phyloP scores from a whole-genome alignment of 1,139 yeast genomes.

The Meyerozyma athensensis region DNA sequence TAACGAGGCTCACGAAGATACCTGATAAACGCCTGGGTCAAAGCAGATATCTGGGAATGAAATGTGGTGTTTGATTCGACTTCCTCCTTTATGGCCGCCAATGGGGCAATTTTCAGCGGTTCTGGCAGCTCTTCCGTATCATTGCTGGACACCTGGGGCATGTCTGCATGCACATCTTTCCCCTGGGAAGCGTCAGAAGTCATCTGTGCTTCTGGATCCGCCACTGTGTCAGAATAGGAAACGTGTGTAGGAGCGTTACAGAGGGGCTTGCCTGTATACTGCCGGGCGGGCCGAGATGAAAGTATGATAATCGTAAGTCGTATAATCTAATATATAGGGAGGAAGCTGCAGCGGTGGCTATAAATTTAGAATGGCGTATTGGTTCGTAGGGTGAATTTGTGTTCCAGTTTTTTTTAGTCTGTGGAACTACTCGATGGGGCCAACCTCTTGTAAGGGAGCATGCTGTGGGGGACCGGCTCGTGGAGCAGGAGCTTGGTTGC shows the following conservation, averaged over 20 bases:
- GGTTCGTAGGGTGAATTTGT: too few relatives aligned
- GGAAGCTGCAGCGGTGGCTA: too few relatives aligned
- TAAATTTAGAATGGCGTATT: too few relatives aligned
- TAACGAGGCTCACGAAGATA: constrained; percentile 43
- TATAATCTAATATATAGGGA: too few relatives aligned
- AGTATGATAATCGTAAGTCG: too few relatives aligned
- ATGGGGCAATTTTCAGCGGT: not conserved
- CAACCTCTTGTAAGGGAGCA: too few relatives aligned
- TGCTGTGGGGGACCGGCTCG: too few relatives aligned
- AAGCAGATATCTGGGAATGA: constrained; percentile 20
- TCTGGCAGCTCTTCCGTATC: too few relatives aligned
- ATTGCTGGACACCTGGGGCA: too few relatives aligned
- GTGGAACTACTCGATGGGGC: too few relatives aligned
- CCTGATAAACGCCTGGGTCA: constrained; percentile 27
- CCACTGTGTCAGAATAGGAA: not conserved
- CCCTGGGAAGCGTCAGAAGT: not conserved
- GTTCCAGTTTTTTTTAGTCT: too few relatives aligned
- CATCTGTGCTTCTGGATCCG: not conserved
- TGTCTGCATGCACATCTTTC: not conserved
- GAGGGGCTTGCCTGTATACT: not conserved
- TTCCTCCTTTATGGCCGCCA: constrained; percentile 9
- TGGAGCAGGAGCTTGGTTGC: too few relatives aligned
- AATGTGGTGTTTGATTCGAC: constrained; percentile 11
- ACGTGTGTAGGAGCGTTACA: constrained; percentile 1
- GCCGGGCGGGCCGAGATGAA: not conserved